Evolutionary conservation across 257 asterid genomes (phyloP), one percentile per base, ranked within the genome.

Genomic region (Handroanthus guayacan): DNA sequence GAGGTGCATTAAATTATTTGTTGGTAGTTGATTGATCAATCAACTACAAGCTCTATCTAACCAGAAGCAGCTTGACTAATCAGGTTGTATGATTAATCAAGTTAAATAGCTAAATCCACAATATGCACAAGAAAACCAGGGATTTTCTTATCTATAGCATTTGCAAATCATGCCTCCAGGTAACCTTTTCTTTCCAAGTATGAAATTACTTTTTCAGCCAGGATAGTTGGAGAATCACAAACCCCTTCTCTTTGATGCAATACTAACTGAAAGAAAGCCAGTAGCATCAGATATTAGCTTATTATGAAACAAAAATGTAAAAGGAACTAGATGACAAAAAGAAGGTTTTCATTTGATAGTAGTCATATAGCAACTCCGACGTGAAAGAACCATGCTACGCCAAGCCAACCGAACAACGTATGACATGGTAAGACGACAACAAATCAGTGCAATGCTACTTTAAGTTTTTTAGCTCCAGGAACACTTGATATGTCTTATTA

Each of bases 101-200:
- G 20, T 71, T 18, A 58, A 39, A 10, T 38, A 52, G 52, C 43
- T 60, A 51, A 6, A 54, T 20, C 0, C 11, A 18, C 4, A 37
- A 39, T 48, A 67, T 51, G 58, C 51, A 78, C 78, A 72, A 18
- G 34, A 18, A 44, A 61, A 51, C 50, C 5, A 66, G 4, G 54
- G 17, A 9, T 79, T 80, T 61, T 72, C 82, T 67, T 43, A 34
- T 10, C 65, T 72, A 31, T 48, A 63, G 71, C 31, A 47, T 5
- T 52, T 34, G 70, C 64, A 54, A 38, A 80, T 85, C 78, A 95
- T 45, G 95, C 90, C 79, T 86, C 72, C 69, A 95, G 87, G 80
- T 85, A 91, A 58, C 98, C 90, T 57, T 90, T 89, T 78, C 80
- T 76, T 62, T 91, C 95, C 97, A 95, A 78, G 86, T 81, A 85